Conservation (phyloP, 495 filamentous ascomycete species). For the Aspergillus haitiensis region DNA sequence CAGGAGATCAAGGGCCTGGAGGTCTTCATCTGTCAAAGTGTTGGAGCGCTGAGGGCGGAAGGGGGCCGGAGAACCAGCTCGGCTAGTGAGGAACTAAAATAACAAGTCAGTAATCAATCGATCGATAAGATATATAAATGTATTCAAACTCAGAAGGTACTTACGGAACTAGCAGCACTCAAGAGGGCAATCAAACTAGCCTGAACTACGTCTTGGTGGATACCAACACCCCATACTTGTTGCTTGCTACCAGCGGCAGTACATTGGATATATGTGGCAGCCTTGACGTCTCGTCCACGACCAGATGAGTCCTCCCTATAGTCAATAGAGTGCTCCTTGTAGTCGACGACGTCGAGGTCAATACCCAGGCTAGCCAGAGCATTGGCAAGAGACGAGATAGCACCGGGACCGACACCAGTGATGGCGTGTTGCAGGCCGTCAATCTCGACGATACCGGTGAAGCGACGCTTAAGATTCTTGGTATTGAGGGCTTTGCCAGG, state of each 20-base stretch:
- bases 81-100: slow-evolving; percentile 47
- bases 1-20: slow-evolving; percentile 47
- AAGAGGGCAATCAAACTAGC: slow-evolving; percentile 87
- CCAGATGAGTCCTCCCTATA: slow-evolving; percentile 85
- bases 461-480: slow-evolving; percentile 75
- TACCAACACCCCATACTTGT: slow-evolving; percentile 90
- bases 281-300: slow-evolving; percentile 75
- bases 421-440: slow-evolving; percentile 78
- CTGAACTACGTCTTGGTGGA: slow-evolving; percentile 93
- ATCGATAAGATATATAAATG: neutral
- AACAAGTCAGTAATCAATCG: slow-evolving; percentile 18
- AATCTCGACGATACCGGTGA: slow-evolving; percentile 84
- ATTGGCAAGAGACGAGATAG: slow-evolving; percentile 83
- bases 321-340: slow-evolving; percentile 95
- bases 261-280: slow-evolving; percentile 92
- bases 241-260: slow-evolving; percentile 65
- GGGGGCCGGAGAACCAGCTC: slow-evolving; percentile 47
- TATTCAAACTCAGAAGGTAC: slow-evolving; percentile 30
- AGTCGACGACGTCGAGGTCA: slow-evolving; percentile 88
- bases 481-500: slow-evolving; percentile 70
- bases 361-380: slow-evolving; percentile 80
- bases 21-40: slow-evolving; percentile 46
- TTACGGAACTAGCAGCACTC: slow-evolving; percentile 84
- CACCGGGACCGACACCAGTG: slow-evolving; percentile 80
- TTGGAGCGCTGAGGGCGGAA: slow-evolving; percentile 51